These are phyloP conservation scores for Chaetoceros tenuissimus DNA, from an alignment of 108 stramenopile genomes.

Conservation along the genomic window DNA sequence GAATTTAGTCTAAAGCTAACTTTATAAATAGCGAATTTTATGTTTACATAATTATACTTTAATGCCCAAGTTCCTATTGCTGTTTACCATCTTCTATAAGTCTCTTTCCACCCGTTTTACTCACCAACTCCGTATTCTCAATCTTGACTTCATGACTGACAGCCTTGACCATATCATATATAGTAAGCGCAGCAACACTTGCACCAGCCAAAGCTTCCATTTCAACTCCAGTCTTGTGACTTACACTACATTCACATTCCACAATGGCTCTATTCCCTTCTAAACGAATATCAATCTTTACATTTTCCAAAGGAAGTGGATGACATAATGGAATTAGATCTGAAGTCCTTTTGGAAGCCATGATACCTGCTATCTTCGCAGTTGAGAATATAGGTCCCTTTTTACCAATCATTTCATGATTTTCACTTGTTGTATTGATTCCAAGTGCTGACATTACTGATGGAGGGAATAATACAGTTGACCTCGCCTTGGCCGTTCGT, in stretches of 20 bases:
- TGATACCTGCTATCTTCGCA: constrained; percentile 77
- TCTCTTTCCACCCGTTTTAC: constrained; percentile 85
- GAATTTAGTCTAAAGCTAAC: no score
- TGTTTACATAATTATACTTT: no score
- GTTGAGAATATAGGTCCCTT: constrained; percentile 82
- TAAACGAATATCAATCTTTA: constrained; percentile 55
- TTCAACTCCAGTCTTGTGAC: constrained; percentile 94
- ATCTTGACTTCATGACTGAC: constrained; percentile 87
- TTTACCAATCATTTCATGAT: constrained; percentile 58
- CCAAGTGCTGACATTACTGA: constrained; percentile 49
- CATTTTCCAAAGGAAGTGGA: constrained; percentile 68
- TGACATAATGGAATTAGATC: constrained; percentile 83
- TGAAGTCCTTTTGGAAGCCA: constrained; percentile 78
- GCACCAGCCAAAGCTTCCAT: constrained; percentile 97
- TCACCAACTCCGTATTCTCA: constrained; percentile 45
- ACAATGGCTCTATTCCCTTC: constrained; percentile 32
- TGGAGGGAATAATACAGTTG: constrained; percentile 53
- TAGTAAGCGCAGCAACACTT: constrained; percentile 82
- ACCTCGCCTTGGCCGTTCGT: constrained; percentile 55
- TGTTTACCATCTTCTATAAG: not conserved
- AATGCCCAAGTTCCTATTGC: no score
- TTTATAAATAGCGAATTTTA: no score
- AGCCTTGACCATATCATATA: constrained; percentile 98
- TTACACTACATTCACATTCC: constrained; percentile 74
- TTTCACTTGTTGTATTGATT: not conserved